Evolutionary conservation across 169 alveolate species (phyloP), one percentile per base, ranked within the genome.

Genomic region (Babesia bigemina): DNA sequence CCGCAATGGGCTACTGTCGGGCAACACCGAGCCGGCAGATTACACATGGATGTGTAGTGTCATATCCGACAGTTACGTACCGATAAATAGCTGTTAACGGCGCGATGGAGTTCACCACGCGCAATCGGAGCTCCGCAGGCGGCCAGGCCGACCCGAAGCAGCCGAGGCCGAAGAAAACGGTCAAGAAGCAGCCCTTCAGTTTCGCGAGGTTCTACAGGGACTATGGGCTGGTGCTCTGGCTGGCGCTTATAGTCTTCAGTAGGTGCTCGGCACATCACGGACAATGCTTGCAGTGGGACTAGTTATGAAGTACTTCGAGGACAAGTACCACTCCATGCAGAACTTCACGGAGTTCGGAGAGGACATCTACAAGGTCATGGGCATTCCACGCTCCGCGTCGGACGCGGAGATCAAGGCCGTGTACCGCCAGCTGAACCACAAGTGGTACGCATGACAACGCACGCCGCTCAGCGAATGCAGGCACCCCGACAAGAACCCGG

Each of bases 401-500:
- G 79, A 65, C 4, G 58, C 77, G 14, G 81, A 71, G 24, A 82
- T 82, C 39, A 72, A 58, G 73, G 79, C 89, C 14, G 74, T 49
- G 53, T 82, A 82, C 66, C 71, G 89, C 59, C 76, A 82, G 50
- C 78, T 82, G 69, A 56, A 63, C 26, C 77, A 62, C 70, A 72
- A 82, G 45, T 82, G 89, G 89, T 82, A 63, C n/a, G 39, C 16
- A 33, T 10, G 9, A 6, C 0, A 9, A 6, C 14, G 19, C 7
- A 44, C 4, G 65, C 11, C 1, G 19, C 0, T 7, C 17, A 52
- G 24, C 0, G 24, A 4, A 19, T 52, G 19, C 36, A 82, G 89
- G 89, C 89, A 82, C 60, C 89, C 89, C n/a, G 89, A 82, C 59
- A 82, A 82, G 76, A 82, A 82, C 56, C 77, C 77, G 50, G 65